phyloP scores from a whole-genome alignment of 2,329 filamentous ascomycete genomes.

The Aulographum hederae region DNA sequence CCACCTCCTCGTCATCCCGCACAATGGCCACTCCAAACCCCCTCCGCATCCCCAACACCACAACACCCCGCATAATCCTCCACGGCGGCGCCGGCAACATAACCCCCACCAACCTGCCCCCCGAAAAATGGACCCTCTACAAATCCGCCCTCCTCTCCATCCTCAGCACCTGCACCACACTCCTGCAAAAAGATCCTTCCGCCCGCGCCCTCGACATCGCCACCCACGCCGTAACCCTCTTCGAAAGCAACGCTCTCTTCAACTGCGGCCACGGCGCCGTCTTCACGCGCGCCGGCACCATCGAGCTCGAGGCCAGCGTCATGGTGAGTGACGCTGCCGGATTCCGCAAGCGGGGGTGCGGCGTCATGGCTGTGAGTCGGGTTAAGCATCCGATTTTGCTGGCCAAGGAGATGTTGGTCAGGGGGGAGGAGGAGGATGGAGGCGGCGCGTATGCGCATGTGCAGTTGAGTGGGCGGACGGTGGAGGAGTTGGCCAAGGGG shows the following conservation, averaged over 20 bases:
- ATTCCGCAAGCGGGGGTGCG: conserved; percentile 56
- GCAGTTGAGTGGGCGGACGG: conserved; percentile 47
- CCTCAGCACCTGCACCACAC: too few species aligned
- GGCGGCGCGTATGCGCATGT: conserved; percentile 48
- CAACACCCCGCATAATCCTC: conserved; percentile 25
- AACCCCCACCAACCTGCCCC: conserved; percentile 19
- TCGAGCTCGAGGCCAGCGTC: conserved; percentile 72
- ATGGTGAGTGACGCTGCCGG: conserved; percentile 53
- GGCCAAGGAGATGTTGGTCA: conserved; percentile 50
- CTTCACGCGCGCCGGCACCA: conserved; percentile 65
- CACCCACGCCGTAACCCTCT: conserved; percentile 52
- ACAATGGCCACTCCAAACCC: too few species aligned
- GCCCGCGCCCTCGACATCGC: conserved; percentile 49
- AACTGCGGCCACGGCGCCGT: conserved; percentile 74
- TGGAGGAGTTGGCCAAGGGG: conserved; percentile 46
- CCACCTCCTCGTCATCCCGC: too few species aligned
- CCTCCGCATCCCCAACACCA: too few species aligned
- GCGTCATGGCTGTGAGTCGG: conserved; percentile 51
- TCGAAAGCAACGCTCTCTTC: conserved; percentile 70
- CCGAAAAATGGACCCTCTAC: conserved; percentile 18
- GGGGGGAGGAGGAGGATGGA: conserved; percentile 40
- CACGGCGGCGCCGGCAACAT: conserved; percentile 31
- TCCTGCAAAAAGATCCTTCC: too few species aligned
- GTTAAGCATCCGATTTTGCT: conserved; percentile 69
- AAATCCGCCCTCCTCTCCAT: conserved; percentile 19